Base-by-base conservation (phyloP, 306 rosid genomes). In the Casuarina cunninghamiana region DNA sequence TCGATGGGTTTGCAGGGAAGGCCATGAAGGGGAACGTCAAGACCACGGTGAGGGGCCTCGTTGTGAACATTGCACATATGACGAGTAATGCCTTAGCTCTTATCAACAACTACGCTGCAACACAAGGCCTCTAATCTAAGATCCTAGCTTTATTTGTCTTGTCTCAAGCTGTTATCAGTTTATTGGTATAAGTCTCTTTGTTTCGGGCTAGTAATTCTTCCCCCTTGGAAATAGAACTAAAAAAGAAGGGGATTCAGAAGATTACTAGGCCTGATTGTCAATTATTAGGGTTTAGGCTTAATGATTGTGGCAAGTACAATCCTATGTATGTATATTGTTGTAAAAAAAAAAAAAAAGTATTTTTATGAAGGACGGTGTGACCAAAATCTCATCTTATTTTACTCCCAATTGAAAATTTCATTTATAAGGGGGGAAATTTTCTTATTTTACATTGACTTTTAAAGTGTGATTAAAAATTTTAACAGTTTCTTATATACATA, bases 1-100 rank as follows among this genome's bases (percentile, higher is more conserved):
- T 86, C 81, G 86, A 82, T 2, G 89, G 87, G 2, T 80, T 86
- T 48, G 81, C 42, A 3, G 84, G 77, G 5, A 45, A 10, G 2
- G 4, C 38, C 10, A 15, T 41, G 58, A 70, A 54, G 0, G 83
- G 83, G 3, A 37, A 16, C 43, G 77, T 68, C n/a, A 82, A 80
- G 82, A 55, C 10, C 49, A 48, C 55, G 37, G 78, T 83, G 4
- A 81, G 79, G 13, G 35, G 75, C 6, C 58, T 80, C 58, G 73
- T 78, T 10, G 58, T 75, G 68, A 72, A 76, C 38, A 82, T 78
- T 3, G 78, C 82, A 8, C 86, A 79, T 62, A 70, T 84, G 62
- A 84, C 84, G 2, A 87, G 88, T 65, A 79, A 79, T 79, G 77
- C 86, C 11, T 75, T 87, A 69, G 90, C 90, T 6, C 88, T 84